A percentile compares a stretch with the other conserved stretches of the same genome.
phyloP scores from a whole-genome alignment of 768 basidiomycete species.

The Jaapia argillacea region DNA sequence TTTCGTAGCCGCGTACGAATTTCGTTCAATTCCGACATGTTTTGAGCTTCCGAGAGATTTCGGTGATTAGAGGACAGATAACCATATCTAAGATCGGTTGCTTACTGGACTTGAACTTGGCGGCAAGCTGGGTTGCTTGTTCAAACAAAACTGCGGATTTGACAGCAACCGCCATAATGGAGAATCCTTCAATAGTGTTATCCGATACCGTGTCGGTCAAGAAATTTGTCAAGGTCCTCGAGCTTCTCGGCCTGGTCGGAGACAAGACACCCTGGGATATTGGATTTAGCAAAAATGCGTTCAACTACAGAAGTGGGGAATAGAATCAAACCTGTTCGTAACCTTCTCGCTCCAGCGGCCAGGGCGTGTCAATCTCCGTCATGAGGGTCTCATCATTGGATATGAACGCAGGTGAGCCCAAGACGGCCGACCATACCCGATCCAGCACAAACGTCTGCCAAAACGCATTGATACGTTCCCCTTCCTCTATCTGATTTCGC shows the following conservation, averaged over 20 bases:
- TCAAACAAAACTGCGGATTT: constrained; percentile 54
- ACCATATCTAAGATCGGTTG: no score
- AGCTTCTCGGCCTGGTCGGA: constrained; percentile 32
- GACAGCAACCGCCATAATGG: constrained; percentile 31
- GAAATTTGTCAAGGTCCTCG: constrained; percentile 41
- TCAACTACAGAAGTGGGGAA: background rate
- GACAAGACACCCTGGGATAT: constrained; percentile 31
- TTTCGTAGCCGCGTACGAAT: no score
- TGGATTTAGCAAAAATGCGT: constrained; percentile 22
- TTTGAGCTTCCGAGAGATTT: no score
- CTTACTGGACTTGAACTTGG: constrained; percentile 22
- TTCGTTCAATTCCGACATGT: no score
- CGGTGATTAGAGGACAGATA: no score
- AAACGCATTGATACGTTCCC: constrained; percentile 57
- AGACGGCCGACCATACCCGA: constrained; percentile 42
- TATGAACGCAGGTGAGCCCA: constrained; percentile 42
- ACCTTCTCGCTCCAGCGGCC: constrained; percentile 24
- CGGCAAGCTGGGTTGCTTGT: constrained; percentile 42
- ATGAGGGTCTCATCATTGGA: constrained; percentile 39
- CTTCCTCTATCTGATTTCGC: constrained; percentile 43
- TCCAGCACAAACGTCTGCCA: constrained; percentile 55
- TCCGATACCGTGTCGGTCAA: constrained; percentile 25
- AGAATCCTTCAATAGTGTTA: constrained; percentile 22
- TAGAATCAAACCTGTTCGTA: constrained; percentile 20
- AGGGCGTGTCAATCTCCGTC: constrained; percentile 27